Evolutionary conservation across 2,329 filamentous ascomycete genomes (phyloP), one percentile per base, ranked within the genome.

Genomic region (Celoporthe dispersa): DNA sequence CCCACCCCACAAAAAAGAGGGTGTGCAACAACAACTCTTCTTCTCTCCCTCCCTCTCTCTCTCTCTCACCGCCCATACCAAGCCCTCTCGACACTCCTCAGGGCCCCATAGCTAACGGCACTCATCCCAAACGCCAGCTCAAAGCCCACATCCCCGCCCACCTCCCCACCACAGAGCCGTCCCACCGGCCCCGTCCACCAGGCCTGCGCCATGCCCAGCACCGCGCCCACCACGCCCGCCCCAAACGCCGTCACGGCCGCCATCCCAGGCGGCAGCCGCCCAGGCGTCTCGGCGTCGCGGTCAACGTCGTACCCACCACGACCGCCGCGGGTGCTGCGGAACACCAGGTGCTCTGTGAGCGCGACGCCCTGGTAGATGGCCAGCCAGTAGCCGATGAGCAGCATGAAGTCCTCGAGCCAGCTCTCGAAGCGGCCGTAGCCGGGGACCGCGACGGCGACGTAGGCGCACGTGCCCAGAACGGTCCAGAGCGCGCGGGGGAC

Each of bases 181-280:
- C 90, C 90, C 72, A 93, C 88, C 0, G 90, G 91, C 0, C 91
- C 91, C 0, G 87, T 86, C 73, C 83, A 91, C 90, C 91, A 94
- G 0, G 83, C 79, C 79, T 94, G 91, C 25, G 86, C 86, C 90
- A 93, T 93, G 7, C 91, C 91, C 9, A 87, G 81, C 2, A 92
- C 84, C 75, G 91, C 90, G 19, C 91, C 91, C 19, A 85, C 83
- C 53, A 91, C 80, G 65, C 91, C 91, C 68, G 87, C 86, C 75
- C 82, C 82, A 78, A 93, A 93, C 0, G 91, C 89, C 1, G 83
- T 73, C 14, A 89, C 74, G 5, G 91, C 90, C 0, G 91, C 90
- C 64, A 91, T 83, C 12, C 90, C 88, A 0, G 87, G 84, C 0
- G 91, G 91, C 0, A 93, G 84, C 65, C 84, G 85, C 0, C 80